phyloP scores from a whole-genome alignment of 176 grass and related monocot genomes.

The Echinochloa phyllopogon region DNA sequence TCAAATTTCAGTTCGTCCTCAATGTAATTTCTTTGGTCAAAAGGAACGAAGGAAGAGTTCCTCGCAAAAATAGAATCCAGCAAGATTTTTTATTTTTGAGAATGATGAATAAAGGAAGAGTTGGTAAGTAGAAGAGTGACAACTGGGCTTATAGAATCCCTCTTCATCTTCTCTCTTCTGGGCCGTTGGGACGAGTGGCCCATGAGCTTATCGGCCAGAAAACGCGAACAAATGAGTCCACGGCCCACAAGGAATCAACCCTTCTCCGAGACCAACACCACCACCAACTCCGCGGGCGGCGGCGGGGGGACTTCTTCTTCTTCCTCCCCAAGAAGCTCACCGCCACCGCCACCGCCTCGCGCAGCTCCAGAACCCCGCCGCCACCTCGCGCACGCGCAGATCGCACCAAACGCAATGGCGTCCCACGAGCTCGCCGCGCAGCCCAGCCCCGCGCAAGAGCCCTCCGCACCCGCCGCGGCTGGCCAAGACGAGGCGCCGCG shows the following conservation, averaged over 20 bases:
- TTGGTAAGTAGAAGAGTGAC: too few relatives aligned
- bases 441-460: not conserved
- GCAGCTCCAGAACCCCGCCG: not conserved
- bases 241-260: not conserved
- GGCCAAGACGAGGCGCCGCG: conserved; percentile 17
- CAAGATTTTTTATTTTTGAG: too few relatives aligned
- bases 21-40: too few relatives aligned
- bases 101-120: too few relatives aligned
- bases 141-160: too few relatives aligned
- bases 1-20: too few relatives aligned
- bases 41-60: too few relatives aligned
- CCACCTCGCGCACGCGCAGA: not conserved
- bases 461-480: conserved; percentile 1
- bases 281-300: not conserved
- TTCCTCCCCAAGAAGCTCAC: conserved; percentile 30
- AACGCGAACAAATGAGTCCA: not conserved
- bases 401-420: not conserved
- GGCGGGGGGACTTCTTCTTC: conserved; percentile 25
- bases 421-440: not conserved
- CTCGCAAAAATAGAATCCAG: too few relatives aligned
- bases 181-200: not conserved
- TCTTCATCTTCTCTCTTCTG: not conserved
- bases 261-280: not conserved
- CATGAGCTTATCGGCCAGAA: not conserved
- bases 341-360: not conserved